Base-by-base conservation (phyloP, 129 eudicot genomes). In the Centaurea solstitialis region DNA sequence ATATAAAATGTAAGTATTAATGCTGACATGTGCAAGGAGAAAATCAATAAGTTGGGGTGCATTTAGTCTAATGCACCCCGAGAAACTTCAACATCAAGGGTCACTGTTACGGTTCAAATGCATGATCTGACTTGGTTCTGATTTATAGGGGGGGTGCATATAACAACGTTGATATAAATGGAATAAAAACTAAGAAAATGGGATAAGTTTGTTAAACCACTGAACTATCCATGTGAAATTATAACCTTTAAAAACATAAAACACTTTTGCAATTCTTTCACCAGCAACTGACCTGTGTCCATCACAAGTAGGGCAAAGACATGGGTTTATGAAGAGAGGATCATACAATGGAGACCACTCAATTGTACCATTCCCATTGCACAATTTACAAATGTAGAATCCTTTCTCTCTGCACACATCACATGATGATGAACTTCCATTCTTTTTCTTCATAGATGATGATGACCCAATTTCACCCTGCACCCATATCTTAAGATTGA, bases 271-370 rank as follows among this genome's bases (percentile, higher is more conserved):
- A 9, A 8, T 0, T 41, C 13, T 41, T 9, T 41, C 12, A 41
- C 3, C 47, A 9, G 2, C 47, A 77, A 70, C 82, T 81, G 45
- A 92, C 97, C 89, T 86, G 72, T 77, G 80, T 23, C 96, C 98
- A 82, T 94, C 97, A 84, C 98, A 94, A 73, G 98, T 94, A 68
- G 98, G 98, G 78, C 98, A 94, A 39, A 90, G 86, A 76, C 98
- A 94, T 2, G 93, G 91, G 28, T 92, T 92, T 8, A 94, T 89
- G 41, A 79, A 82, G 68, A 90, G 70, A 40, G 96, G 98, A 85
- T 92, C 97, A 86, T 86, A 89, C 81, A 92, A 81, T 0, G 97
- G 97, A 38, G 97, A 92, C 97, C 97, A 94, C 76, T 84, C 82
- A 21, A 94, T 90, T 9, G 93, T 94, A 39, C 93, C 86, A 76